Evolutionary conservation across 2,329 filamentous ascomycete genomes (phyloP), one percentile per base, ranked within the genome.

Genomic region (Colletotrichum sp.): DNA sequence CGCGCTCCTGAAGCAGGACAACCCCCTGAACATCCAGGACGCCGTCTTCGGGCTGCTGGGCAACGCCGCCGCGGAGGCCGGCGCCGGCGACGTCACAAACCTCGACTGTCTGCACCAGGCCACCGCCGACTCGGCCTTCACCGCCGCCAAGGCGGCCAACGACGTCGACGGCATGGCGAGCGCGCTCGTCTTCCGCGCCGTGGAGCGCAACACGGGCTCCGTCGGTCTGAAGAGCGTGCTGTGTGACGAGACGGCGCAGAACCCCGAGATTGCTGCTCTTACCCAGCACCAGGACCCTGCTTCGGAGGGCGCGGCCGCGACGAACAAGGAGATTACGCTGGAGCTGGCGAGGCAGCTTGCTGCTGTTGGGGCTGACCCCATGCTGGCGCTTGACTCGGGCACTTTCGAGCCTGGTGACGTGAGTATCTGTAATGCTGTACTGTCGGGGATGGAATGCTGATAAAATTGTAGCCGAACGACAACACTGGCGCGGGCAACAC

Each of bases 231-330:
- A 87, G n/a, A 92, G 90, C 63, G 90, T 88, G 36, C 83, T 89
- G 65, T 94, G 92, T 85, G 88, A 83, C 84, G 82, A 91, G 80
- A 86, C 84, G 55, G 90, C 92, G 18, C 86, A 87, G 74, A 94
- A 94, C 84, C 88, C 92, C 4, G 92, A 94, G 85, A 93, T 94
- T 80, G 89, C 88, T 32, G 91, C 91, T 59, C 82, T 94, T 75
- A 84, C 87, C 70, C 92, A 93, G 84, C 92, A 94, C 84, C 92
- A 94, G 84, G 93, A 94, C 81, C 92, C 93, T 32, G 93, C 92
- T 24, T 90, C 90, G 1, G 81, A 87, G 5, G 89, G 88, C 57
- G 90, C 92, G 15, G 87, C 88, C 16, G 88, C 82, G 2, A 84
- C 86, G 64, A 94, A 94, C 87, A 93, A 93, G 85, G 85, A 86